Percentiles rank a stretch among this genome's conserved stretches.
Evolutionary conservation across 352 stramenopile species (phyloP).

Genomic region (Hyaloperonospora arabidopsidis): DNA sequence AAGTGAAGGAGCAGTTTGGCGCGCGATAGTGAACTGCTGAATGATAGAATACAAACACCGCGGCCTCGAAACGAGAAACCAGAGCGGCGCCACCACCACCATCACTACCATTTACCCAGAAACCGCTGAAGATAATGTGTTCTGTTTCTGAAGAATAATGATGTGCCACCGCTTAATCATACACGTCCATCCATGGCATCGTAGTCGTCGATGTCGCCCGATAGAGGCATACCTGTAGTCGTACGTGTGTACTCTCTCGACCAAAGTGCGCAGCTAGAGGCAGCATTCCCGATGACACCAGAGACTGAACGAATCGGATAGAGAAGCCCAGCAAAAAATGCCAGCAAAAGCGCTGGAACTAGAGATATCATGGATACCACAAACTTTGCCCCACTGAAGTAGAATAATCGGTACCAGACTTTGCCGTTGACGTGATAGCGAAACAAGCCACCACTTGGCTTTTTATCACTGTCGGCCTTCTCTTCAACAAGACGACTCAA

Average conservation of each 20-base stretch:
- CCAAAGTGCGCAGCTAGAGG: slow-evolving; percentile 46
- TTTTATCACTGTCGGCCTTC: slow-evolving; percentile 21
- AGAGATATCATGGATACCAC: slow-evolving; percentile 52
- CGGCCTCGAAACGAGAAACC: slow-evolving; percentile 19
- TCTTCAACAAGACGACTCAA: slow-evolving; percentile 47
- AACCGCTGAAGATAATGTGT: slow-evolving; percentile 6
- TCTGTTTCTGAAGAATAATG: slow-evolving; percentile 11
- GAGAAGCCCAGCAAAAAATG: slow-evolving; percentile 40
- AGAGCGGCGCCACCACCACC: slow-evolving; percentile 5
- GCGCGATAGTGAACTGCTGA: slow-evolving; percentile 8
- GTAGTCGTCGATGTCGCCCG: slow-evolving; percentile 16
- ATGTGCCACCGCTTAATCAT: slow-evolving; percentile 16
- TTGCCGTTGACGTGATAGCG: slow-evolving; percentile 47
- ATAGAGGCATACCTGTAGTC: slow-evolving; percentile 46
- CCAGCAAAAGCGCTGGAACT: slow-evolving; percentile 46
- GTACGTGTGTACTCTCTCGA: slow-evolving; percentile 63
- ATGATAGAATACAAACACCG: slow-evolving; percentile 28
- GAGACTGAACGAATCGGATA: slow-evolving; percentile 54
- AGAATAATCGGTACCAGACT: slow-evolving; percentile 63
- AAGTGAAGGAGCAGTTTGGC: background rate
- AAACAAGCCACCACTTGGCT: slow-evolving; percentile 37
- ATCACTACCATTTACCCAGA: slow-evolving; percentile 6
- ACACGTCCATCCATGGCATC: slow-evolving; percentile 35
- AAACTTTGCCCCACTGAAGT: slow-evolving; percentile 59
- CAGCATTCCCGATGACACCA: slow-evolving; percentile 27